A percentile compares a stretch with the other conserved stretches of the same genome.
phyloP scores from a whole-genome alignment of 2,329 filamentous ascomycete genomes.

The Botrytis porri region DNA sequence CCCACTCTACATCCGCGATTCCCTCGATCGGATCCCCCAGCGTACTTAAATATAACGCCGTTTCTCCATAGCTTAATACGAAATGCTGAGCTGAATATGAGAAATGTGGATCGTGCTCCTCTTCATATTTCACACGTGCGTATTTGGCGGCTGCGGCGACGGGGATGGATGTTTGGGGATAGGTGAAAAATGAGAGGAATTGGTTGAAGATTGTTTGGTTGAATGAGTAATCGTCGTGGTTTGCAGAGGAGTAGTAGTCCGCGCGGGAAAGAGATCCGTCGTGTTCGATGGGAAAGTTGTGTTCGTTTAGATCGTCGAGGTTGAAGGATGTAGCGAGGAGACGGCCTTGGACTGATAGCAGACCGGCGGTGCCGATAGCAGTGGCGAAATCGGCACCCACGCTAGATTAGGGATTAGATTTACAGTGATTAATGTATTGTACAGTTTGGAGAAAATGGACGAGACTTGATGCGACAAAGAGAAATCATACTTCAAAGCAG shows the following conservation, averaged over 20 bases:
- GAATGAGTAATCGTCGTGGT: not conserved
- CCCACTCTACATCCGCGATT: not conserved
- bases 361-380: constrained; percentile 30
- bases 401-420: constrained; percentile 35
- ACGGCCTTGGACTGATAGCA: constrained; percentile 27
- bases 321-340: constrained; percentile 29
- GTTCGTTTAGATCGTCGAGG: constrained; percentile 29
- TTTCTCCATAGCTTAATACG: not conserved
- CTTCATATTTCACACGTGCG: not conserved
- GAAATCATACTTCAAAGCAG: not conserved
- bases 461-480: not conserved
- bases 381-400: constrained; percentile 36
- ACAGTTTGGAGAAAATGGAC: too few species aligned
- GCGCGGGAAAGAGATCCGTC: constrained; percentile 39
- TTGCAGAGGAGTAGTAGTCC: constrained; percentile 34
- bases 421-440: not conserved
- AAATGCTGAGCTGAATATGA: not conserved
- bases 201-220: constrained; percentile 4
- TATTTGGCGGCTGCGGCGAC: not conserved
- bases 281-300: constrained; percentile 41
- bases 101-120: not conserved
- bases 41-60: not conserved
- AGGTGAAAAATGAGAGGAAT: not conserved
- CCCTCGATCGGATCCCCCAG: not conserved
- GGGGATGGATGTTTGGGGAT: not conserved